Conservation (phyloP, 805 yeast species). For the Metschnikowia lochheadii region DNA sequence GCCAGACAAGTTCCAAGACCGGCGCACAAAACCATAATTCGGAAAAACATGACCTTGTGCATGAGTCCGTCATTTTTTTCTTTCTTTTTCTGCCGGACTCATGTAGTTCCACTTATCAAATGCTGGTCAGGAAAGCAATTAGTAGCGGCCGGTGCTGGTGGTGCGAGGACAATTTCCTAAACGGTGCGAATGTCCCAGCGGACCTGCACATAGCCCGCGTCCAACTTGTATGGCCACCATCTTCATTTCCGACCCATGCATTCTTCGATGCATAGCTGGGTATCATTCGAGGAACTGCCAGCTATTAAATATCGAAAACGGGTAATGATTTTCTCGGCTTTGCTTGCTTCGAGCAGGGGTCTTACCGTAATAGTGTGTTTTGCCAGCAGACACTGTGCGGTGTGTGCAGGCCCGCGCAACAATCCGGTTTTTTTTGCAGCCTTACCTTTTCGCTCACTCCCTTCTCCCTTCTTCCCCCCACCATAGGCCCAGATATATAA, state of each 20-base stretch:
- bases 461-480: too few relatives aligned
- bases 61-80: too few relatives aligned
- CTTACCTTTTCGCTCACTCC: too few relatives aligned
- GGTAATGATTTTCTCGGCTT: neutral
- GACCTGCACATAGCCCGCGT: neutral
- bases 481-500: neutral
- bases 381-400: neutral
- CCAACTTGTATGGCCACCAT: neutral
- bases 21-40: too few relatives aligned
- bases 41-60: too few relatives aligned
- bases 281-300: neutral
- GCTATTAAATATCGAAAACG: neutral
- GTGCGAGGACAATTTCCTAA: constrained; percentile 1
- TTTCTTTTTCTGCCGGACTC: too few relatives aligned
- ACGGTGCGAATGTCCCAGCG: constrained; percentile 2
- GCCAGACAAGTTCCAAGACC: too few relatives aligned
- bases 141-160: neutral
- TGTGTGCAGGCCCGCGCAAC: constrained; percentile 5
- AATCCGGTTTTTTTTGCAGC: constrained; percentile 1
- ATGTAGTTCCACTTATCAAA: neutral
- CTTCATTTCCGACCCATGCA: neutral
- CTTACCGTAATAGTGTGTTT: neutral
- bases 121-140: neutral
- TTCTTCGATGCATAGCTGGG: neutral
- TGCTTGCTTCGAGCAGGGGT: neutral